phyloP scores from a whole-genome alignment of 805 yeast species.

The Ogataea allantospora region DNA sequence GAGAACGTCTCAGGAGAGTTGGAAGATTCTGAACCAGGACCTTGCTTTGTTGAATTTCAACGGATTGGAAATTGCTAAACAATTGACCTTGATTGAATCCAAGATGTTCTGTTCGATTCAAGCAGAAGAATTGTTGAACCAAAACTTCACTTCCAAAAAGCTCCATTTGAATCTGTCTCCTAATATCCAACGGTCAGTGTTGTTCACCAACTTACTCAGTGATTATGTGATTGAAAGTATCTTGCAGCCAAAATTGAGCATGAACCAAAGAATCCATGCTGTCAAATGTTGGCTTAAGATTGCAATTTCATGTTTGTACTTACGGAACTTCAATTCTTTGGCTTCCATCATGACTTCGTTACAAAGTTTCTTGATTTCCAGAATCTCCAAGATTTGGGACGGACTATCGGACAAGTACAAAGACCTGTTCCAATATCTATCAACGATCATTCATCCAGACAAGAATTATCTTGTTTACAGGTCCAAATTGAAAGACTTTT shows the following conservation, averaged over 20 bases:
- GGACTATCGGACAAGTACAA: constrained; percentile 56
- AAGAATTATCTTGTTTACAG: constrained; percentile 72
- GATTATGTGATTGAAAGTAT: constrained; percentile 72
- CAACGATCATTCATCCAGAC: constrained; percentile 70
- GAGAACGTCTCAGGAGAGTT: constrained; percentile 49
- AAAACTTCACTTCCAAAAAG: constrained; percentile 59
- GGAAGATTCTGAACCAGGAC: constrained; percentile 56
- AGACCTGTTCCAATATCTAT: constrained; percentile 60
- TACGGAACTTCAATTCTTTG: constrained; percentile 73
- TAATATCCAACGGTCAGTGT: constrained; percentile 57
- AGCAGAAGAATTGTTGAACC: constrained; percentile 65
- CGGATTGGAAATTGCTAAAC: constrained; percentile 75
- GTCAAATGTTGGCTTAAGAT: constrained; percentile 72
- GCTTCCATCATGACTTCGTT: constrained; percentile 77
- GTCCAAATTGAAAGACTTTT: constrained; percentile 54
- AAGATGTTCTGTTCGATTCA: constrained; percentile 60
- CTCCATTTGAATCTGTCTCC: constrained; percentile 59
- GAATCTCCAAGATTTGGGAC: constrained; percentile 60
- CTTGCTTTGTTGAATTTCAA: constrained; percentile 56
- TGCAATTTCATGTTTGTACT: constrained; percentile 67
- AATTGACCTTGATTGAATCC: constrained; percentile 70
- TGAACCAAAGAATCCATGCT: constrained; percentile 51
- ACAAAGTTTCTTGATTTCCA: constrained; percentile 68
- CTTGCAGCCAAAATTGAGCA: constrained; percentile 48
- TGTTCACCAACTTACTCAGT: constrained; percentile 69